These are phyloP conservation scores for Francoa sonchifolia DNA, from an alignment of 441 rosid genomes.

Conservation along the genomic window DNA sequence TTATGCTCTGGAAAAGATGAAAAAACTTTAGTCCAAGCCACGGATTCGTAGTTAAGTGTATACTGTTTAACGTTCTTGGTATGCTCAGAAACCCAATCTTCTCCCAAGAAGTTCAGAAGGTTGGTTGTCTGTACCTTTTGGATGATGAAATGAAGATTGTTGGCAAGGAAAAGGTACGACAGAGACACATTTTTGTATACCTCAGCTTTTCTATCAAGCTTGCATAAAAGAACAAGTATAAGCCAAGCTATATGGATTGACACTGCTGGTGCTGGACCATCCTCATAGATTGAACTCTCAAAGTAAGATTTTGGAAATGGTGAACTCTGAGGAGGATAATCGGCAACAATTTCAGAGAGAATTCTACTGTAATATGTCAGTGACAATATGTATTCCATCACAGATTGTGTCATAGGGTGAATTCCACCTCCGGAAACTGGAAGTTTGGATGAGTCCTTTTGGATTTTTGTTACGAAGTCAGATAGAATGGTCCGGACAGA, in stretches of 20 bases:
- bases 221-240: conserved; percentile 16
- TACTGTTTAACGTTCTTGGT: conserved; percentile 13
- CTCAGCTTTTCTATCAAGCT: conserved; percentile 18
- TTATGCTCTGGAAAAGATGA: conserved; percentile 9
- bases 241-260: conserved; percentile 16
- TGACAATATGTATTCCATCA: conserved; percentile 29
- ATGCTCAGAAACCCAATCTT: conserved; percentile 14
- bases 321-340: conserved; percentile 19
- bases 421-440: conserved; percentile 38
- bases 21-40: conserved; percentile 16
- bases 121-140: conserved; percentile 10
- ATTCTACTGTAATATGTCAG: conserved; percentile 21
- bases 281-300: conserved; percentile 1
- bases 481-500: conserved; percentile 21
- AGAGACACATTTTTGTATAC: conserved; percentile 14
- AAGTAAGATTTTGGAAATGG: conserved; percentile 18
- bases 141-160: conserved; percentile 18
- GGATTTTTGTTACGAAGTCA: conserved; percentile 27
- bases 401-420: conserved; percentile 28
- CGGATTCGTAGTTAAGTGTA: conserved; percentile 8
- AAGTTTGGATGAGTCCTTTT: conserved; percentile 27
- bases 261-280: conserved; percentile 2
- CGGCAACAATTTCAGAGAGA: conserved; percentile 28
- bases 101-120: conserved; percentile 18
- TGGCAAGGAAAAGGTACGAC: conserved; percentile 23